phyloP scores from a whole-genome alignment of 129 eudicot genomes.

The Scalesia atractyloides region DNA sequence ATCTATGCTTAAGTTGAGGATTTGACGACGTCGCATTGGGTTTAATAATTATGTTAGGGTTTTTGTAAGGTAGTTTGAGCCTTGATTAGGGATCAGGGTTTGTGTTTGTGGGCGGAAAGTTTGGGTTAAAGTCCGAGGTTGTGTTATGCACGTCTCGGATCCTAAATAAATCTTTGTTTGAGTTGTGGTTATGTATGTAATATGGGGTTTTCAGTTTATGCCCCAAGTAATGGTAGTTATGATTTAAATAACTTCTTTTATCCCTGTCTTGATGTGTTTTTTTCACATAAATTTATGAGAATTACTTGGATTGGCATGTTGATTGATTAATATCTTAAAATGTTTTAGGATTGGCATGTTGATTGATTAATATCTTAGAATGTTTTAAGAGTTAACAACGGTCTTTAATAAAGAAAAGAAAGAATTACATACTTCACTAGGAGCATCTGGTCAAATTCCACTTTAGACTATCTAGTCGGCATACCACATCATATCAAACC shows the following conservation, averaged over 20 bases:
- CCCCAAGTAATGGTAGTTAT: slow-evolving; percentile 4
- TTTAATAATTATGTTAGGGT: not conserved
- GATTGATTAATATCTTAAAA: no score
- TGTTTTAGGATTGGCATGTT: no score
- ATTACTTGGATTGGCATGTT: no score
- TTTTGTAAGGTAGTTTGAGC: not conserved
- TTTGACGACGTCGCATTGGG: slow-evolving; percentile 2
- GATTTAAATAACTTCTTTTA: not conserved
- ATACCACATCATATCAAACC: no score
- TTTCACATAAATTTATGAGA: no score
- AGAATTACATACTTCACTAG: no score
- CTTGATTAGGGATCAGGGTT: slow-evolving; percentile 7
- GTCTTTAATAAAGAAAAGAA: no score
- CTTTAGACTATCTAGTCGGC: rapidly evolving
- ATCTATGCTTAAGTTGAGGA: slow-evolving; percentile 28
- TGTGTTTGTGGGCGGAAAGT: slow-evolving; percentile 7
- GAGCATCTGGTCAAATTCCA: no score
- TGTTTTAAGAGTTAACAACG: no score
- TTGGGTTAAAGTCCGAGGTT: slow-evolving; percentile 8
- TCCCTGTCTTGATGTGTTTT: not conserved
- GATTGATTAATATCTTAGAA: no score
- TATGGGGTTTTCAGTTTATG: not conserved
- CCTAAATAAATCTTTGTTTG: not conserved
- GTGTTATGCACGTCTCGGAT: slow-evolving; percentile 6
- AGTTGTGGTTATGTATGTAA: not conserved